These are phyloP conservation scores for Brasenia schreberi DNA, from an alignment of 164 flowering plant genomes.

Conservation along the genomic window DNA sequence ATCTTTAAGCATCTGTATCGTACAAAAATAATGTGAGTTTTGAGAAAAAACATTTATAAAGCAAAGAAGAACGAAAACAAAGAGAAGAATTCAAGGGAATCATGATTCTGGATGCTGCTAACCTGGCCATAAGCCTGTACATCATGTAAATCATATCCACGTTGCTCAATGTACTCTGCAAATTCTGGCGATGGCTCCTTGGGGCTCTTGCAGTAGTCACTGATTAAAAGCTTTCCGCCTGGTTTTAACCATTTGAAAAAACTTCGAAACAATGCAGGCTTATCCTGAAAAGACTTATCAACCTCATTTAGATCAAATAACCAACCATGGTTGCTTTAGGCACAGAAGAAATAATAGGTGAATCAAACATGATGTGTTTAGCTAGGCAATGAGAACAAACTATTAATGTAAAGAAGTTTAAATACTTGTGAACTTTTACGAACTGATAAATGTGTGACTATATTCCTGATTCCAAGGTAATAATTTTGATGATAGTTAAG, in stretches of 20 bases:
- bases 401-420: too few relatives aligned
- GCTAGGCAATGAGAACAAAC: too few relatives aligned
- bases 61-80: neutral
- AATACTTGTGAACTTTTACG: too few relatives aligned
- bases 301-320: neutral
- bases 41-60: neutral
- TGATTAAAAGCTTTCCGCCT: constrained; percentile 89
- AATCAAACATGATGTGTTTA: neutral
- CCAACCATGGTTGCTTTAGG: too few relatives aligned
- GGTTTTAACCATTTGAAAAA: constrained; percentile 97
- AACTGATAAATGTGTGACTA: too few relatives aligned
- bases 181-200: constrained; percentile 69
- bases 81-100: neutral
- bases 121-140: constrained; percentile 89
- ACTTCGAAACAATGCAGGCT: constrained; percentile 66
- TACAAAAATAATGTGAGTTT: neutral
- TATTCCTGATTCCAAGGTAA: neutral
- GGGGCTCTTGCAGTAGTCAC: constrained; percentile 75
- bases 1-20: constrained; percentile 76
- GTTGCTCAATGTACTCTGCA: constrained; percentile 60
- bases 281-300: constrained; percentile 43
- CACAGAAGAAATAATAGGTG: neutral
- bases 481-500: neutral
- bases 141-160: constrained; percentile 95
- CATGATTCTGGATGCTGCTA: constrained; percentile 3